Evolutionary conservation across 129 eudicot species (phyloP), one percentile per base, ranked within the genome.

Genomic region (Ambrosia artemisiifolia): DNA sequence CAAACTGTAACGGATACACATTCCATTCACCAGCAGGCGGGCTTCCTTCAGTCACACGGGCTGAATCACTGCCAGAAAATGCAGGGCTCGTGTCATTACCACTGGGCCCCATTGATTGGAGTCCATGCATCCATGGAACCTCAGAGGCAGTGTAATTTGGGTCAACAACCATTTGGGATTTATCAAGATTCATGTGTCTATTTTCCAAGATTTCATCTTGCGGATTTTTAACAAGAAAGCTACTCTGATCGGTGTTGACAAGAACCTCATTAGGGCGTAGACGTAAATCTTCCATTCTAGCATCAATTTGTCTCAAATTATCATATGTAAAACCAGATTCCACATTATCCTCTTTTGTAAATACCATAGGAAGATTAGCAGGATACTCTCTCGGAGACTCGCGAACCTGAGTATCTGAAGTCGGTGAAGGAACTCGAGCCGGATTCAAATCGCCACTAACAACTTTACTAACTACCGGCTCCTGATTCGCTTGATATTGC

Each of bases 281-380:
- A 2, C 63, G 81, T 63, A 87, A 88, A 71, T 87, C 85, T 66
- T 88, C 94, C 89, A 92, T 81, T 79, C 87, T 83, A 57, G 78
- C 79, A 69, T 86, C 96, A 43, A 86, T 76, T 67, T 80, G 94
- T 67, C 86, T 77, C 18, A 83, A 53, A 75, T 80, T 82, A 44
- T 87, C 95, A 77, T 60, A 72, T 6, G 73, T 76, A 68, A 70
- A 69, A 10, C 79, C 78, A 34, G 88, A 40, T 14, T 81, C 84
- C 11, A 53, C 63, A 55, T 47, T 47, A 49, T 86, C 85, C 68
- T 83, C 92, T 69, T 51, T 75, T 6, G 85, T 78, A 82, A 67
- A 48, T 53, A 70, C 57, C 19, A 70, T 34, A 28, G 86, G 63
- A 20, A 74, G 63, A 47, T 82, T 89, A 67, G 64, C 66, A 43